Base-by-base conservation (phyloP, 2,329 filamentous ascomycete genomes). In the Mycocentrospora acerina region DNA sequence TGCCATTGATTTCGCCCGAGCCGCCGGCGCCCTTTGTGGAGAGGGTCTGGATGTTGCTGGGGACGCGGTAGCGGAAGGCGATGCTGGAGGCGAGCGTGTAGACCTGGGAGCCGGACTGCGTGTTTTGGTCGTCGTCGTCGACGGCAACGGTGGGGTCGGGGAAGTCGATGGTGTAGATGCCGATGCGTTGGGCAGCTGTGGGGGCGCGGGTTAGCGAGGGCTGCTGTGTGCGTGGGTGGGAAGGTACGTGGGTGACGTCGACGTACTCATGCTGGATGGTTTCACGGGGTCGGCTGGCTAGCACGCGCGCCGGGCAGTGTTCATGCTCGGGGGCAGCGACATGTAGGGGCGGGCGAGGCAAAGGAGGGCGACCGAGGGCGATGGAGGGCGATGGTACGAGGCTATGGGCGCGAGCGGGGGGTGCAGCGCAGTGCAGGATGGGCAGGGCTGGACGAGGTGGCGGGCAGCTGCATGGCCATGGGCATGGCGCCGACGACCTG, bases 11-110 rank as follows among this genome's bases (percentile, higher is more conserved):
- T 37, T 80, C 72, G 37, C 78, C 78, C 48, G 83, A 80, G 26
- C 74, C 66, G 22, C 78, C 74, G 35, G 80, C 75, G 60, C 81
- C 82, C 44, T 81, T 85, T 22, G 78, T 81, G 3, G 87, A 87
- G 11, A 96, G 74, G 0, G 88, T 94, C 29, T 83, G 87, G 35
- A 95, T 78, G 55, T 86, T 86, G 40, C 61, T 63, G 24, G 68
- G 35, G 44, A 67, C 62, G 36, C 56, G 51, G 50, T 64, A 67
- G 44, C 58, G 53, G 54, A 68, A 72, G 45, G 66, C 64, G 38
- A 60, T 35, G 36, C 52, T 51, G 22, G 43, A 42, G 34, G 55
- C 53, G 24, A 67, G 55, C 2, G 61, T 62, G 24, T 43, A 47
- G n/a, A n/a, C n/a, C n/a, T n/a, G n/a, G n/a, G n/a, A n/a, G n/a